A percentile compares a stretch with the other conserved stretches of the same genome.
These are phyloP conservation scores for Ramularia endophylla DNA, from an alignment of 2,329 filamentous ascomycete species.

Conservation along the genomic window DNA sequence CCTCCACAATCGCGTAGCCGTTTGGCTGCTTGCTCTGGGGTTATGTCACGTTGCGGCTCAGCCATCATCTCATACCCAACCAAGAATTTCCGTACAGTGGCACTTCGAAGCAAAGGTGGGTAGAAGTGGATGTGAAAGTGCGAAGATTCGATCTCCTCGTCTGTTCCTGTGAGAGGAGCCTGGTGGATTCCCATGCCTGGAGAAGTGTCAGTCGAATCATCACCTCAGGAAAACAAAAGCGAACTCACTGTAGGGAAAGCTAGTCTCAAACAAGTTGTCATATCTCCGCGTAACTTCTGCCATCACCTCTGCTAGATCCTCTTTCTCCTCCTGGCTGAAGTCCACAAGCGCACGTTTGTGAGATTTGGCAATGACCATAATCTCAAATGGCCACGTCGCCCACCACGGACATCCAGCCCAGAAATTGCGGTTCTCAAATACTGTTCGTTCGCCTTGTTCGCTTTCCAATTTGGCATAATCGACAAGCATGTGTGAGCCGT, in stretches of 20 bases:
- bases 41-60: slow-evolving; percentile 97
- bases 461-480: slow-evolving; percentile 84
- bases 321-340: slow-evolving; percentile 63
- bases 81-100: slow-evolving; percentile 91
- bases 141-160: slow-evolving; percentile 77
- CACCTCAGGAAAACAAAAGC: not conserved
- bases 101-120: slow-evolving; percentile 83
- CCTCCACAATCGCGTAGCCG: slow-evolving; percentile 71
- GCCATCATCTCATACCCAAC: slow-evolving; percentile 96
- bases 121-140: slow-evolving; percentile 99
- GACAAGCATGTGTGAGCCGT: slow-evolving; percentile 67
- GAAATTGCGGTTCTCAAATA: slow-evolving; percentile 82
- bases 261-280: slow-evolving; percentile 95
- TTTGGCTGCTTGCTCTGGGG: slow-evolving; percentile 86
- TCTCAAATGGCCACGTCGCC: slow-evolving; percentile 96
- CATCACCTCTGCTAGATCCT: slow-evolving; percentile 73
- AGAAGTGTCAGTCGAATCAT: not conserved
- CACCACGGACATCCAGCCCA: slow-evolving; percentile 93
- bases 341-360: slow-evolving; percentile 84
- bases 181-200: slow-evolving; percentile 89
- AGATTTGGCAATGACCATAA: slow-evolving; percentile 77
- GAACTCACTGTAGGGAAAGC: slow-evolving; percentile 80
- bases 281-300: slow-evolving; percentile 86
- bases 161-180: slow-evolving; percentile 74
- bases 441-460: slow-evolving; percentile 74